A percentile compares a stretch with the other conserved stretches of the same genome.
These are phyloP conservation scores for Arctium minus DNA, from an alignment of 129 eudicot species.

Conservation along the genomic window DNA sequence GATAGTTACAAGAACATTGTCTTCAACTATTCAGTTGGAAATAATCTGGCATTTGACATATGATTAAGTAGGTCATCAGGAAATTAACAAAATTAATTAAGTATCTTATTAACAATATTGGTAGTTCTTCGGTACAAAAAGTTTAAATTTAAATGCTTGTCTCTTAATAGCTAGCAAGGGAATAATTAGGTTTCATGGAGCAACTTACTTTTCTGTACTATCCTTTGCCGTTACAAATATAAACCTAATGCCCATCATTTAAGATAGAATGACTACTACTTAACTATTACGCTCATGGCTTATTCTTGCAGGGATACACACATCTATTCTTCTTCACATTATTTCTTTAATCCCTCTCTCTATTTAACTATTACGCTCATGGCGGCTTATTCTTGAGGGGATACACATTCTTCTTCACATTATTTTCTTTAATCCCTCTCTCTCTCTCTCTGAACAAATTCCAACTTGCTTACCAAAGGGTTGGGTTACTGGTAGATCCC, in stretches of 20 bases:
- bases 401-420: too few relatives aligned
- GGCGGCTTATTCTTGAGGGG: too few relatives aligned
- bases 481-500: too few relatives aligned
- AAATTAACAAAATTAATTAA: neutral
- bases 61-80: neutral
- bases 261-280: neutral
- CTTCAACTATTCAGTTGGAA: neutral
- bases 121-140: neutral
- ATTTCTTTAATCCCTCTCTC: too few relatives aligned
- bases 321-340: too few relatives aligned
- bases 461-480: too few relatives aligned
- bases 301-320: too few relatives aligned
- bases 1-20: neutral
- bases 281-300: neutral
- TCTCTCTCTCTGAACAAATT: too few relatives aligned
- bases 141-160: neutral
- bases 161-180: neutral
- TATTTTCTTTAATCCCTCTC: too few relatives aligned
- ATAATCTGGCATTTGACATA: neutral
- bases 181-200: neutral
- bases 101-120: neutral
- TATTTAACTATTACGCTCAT: too few relatives aligned
- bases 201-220: neutral
- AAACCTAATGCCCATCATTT: neutral
- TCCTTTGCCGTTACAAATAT: too few relatives aligned